phyloP scores from a whole-genome alignment of 768 basidiomycete genomes.

The Chalciporus pseudorubinellus region DNA sequence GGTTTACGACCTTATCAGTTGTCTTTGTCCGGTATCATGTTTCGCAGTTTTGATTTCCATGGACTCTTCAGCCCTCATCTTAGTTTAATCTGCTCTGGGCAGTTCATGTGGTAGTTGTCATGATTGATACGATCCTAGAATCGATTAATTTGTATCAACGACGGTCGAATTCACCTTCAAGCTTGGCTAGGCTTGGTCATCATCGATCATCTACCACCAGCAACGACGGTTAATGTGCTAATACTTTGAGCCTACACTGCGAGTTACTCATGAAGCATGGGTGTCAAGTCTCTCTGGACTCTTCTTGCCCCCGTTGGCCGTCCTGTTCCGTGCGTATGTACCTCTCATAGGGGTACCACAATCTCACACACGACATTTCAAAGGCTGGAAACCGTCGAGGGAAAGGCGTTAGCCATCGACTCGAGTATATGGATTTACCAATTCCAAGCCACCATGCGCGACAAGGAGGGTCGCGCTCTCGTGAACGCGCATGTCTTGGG shows the following conservation, averaged over 20 bases:
- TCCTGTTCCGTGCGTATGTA: constrained; percentile 74
- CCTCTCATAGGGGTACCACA: background rate
- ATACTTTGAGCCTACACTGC: background rate
- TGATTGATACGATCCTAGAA: constrained; percentile 4
- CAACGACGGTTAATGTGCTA: background rate
- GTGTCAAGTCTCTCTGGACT: constrained; percentile 96
- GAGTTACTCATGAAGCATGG: constrained; percentile 50
- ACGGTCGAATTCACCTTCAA: background rate
- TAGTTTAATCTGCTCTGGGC: constrained; percentile 11
- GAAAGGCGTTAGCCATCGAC: constrained; percentile 95
- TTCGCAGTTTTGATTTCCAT: constrained; percentile 12
- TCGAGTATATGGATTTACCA: constrained; percentile 99
- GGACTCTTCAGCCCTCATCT: constrained; percentile 19
- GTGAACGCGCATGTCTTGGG: constrained; percentile 94
- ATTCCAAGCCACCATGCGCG: constrained; percentile 98
- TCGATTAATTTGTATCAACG: background rate
- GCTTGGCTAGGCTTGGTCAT: background rate
- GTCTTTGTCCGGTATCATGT: constrained; percentile 13
- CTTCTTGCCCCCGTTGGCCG: constrained; percentile 91
- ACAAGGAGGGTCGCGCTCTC: constrained; percentile 88
- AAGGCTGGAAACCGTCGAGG: constrained; percentile 92
- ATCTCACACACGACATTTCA: constrained; percentile 6
- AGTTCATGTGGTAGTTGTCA: constrained; percentile 10
- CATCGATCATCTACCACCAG: too few relatives aligned
- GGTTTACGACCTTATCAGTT: constrained; percentile 12